These are phyloP conservation scores for Pisolithus thermaeus DNA, from an alignment of 1,284 basidiomycete genomes.

Conservation along the genomic window DNA sequence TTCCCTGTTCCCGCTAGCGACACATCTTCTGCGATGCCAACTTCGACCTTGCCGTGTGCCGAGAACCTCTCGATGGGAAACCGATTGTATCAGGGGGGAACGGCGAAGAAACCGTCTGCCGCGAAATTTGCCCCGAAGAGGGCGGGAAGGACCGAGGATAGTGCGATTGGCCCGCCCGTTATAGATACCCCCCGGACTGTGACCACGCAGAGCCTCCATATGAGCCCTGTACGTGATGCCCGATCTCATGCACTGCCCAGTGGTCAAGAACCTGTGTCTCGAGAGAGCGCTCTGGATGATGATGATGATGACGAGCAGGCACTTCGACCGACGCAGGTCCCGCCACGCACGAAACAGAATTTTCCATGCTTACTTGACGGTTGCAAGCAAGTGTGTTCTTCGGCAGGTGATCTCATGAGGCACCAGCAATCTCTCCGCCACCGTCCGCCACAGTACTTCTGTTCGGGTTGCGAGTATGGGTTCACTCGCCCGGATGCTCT, in stretches of 20 bases:
- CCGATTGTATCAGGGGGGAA: neutral
- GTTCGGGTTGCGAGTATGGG: slow-evolving; percentile 21
- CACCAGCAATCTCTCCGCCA: slow-evolving; percentile 28
- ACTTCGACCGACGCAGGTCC: neutral
- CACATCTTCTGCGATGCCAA: neutral
- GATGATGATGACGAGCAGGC: neutral
- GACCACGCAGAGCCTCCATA: neutral
- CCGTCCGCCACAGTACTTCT: slow-evolving; percentile 15
- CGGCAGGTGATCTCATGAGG: slow-evolving; percentile 22
- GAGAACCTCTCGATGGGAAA: no score
- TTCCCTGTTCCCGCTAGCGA: slow-evolving; percentile 5
- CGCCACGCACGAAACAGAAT: slow-evolving; percentile 8
- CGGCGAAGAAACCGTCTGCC: neutral
- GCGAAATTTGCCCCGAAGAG: neutral
- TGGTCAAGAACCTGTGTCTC: neutral
- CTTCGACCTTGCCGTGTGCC: neutral
- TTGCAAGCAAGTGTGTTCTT: slow-evolving; percentile 26
- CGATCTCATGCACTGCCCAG: neutral
- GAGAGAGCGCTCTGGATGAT: neutral
- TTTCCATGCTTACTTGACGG: slow-evolving; percentile 19
- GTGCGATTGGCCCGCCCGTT: neutral
- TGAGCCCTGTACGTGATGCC: neutral
- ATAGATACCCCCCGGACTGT: neutral
- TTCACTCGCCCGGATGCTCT: slow-evolving; percentile 28
- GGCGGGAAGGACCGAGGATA: neutral